Evolutionary conservation across 1,139 yeast species (phyloP).

Genomic region (Hyphopichia burtonii): DNA sequence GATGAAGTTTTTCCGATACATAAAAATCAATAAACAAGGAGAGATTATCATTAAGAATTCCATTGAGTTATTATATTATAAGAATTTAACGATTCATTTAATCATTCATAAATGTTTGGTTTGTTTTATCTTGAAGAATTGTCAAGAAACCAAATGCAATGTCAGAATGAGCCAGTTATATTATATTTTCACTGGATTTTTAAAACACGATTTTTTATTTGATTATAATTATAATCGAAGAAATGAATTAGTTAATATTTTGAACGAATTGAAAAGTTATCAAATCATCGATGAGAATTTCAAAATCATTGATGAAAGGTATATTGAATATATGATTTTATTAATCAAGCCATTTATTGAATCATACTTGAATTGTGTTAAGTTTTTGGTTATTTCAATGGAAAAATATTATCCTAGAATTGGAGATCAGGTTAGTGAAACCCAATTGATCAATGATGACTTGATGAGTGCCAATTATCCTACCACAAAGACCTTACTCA

Average conservation of each 20-base stretch:
- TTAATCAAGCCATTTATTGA: slow-evolving; percentile 42
- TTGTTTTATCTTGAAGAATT: slow-evolving; percentile 26
- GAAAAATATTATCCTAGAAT: slow-evolving; percentile 6
- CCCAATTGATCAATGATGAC: slow-evolving; percentile 22
- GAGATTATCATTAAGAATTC: slow-evolving; percentile 33
- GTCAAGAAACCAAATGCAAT: slow-evolving; percentile 9
- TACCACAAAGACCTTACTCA: slow-evolving; percentile 39
- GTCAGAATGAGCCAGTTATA: slow-evolving; percentile 26
- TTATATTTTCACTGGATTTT: slow-evolving; percentile 38
- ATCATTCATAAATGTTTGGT: slow-evolving; percentile 39
- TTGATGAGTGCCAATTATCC: slow-evolving; percentile 29
- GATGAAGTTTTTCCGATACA: slow-evolving; percentile 33
- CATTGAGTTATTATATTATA: slow-evolving; percentile 45
- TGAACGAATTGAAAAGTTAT: slow-evolving; percentile 23
- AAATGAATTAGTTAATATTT: slow-evolving; percentile 29
- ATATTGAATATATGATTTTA: slow-evolving; percentile 25
- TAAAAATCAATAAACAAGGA: slow-evolving; percentile 28
- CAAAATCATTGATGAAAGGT: slow-evolving; percentile 22
- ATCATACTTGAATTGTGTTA: slow-evolving; percentile 35
- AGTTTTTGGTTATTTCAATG: slow-evolving; percentile 17
- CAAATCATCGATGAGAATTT: slow-evolving; percentile 19
- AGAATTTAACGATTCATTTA: slow-evolving; percentile 43
- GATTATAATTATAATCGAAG: slow-evolving; percentile 39
- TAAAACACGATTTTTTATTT: slow-evolving; percentile 46
- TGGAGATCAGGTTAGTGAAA: slow-evolving; percentile 9